Conservation (phyloP, 148 eudicot genomes). For the Chenopodium quinoa region DNA sequence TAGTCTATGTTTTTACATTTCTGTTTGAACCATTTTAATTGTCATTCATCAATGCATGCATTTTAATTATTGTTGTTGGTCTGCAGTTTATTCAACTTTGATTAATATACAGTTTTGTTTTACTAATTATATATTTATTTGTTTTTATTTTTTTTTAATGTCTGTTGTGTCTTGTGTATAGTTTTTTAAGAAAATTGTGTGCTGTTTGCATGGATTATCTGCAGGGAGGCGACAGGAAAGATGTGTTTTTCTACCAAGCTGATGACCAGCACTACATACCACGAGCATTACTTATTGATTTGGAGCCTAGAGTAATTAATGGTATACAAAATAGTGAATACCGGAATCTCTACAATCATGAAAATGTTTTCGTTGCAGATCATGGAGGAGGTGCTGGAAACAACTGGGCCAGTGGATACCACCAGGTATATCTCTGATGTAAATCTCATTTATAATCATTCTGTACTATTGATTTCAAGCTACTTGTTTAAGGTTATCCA, state of each 20-base stretch:
- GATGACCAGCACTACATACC: conserved; percentile 97
- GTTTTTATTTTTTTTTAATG: no score
- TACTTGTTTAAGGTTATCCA: background rate
- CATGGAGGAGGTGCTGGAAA: conserved; percentile 99
- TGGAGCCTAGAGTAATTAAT: conserved; percentile 98
- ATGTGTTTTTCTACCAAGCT: conserved; percentile 98
- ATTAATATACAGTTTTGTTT: no score
- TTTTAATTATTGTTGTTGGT: background rate
- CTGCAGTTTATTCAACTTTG: background rate
- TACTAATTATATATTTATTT: no score
- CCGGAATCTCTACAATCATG: conserved; percentile 90
- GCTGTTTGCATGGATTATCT: conserved; percentile 18
- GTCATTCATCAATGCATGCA: background rate
- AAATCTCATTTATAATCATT: conserved; percentile 7
- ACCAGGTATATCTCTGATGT: conserved; percentile 54
- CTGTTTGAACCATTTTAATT: no score
- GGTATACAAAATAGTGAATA: conserved; percentile 95
- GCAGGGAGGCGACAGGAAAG: conserved; percentile 99
- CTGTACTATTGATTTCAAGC: background rate
- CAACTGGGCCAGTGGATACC: conserved; percentile 96
- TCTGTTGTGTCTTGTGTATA: background rate
- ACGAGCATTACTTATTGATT: conserved; percentile 87
- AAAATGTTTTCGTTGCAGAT: conserved; percentile 73
- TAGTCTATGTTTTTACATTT: no score
- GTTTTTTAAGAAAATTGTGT: background rate